These are phyloP conservation scores for Tylopilus sp. DNA, from an alignment of 768 basidiomycete species.

Conservation along the genomic window DNA sequence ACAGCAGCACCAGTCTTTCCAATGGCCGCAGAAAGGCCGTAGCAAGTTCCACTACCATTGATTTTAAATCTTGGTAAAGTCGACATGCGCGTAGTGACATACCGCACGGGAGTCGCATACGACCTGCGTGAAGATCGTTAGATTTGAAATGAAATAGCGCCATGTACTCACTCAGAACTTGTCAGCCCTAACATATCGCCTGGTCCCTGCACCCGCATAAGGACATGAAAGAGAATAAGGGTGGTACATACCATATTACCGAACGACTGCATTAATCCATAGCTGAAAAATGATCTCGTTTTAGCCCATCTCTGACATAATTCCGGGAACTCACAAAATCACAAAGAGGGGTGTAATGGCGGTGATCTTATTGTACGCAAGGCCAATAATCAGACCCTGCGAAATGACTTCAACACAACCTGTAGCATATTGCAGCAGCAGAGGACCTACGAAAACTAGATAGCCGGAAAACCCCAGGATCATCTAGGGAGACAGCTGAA, in stretches of 20 bases:
- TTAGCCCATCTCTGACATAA: conserved; percentile 1
- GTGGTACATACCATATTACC: conserved; percentile 53
- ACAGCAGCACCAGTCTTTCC: conserved; percentile 73
- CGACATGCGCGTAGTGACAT: background rate
- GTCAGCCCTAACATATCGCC: conserved; percentile 70
- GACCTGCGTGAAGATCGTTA: conserved; percentile 37
- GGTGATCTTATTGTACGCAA: conserved; percentile 60
- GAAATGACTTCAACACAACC: background rate
- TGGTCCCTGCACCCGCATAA: conserved; percentile 47
- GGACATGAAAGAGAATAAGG: background rate
- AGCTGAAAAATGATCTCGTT: conserved; percentile 36
- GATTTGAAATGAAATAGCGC: background rate
- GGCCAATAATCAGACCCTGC: conserved; percentile 52
- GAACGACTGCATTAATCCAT: conserved; percentile 68
- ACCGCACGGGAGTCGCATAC: conserved; percentile 63
- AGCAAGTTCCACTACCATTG: conserved; percentile 55
- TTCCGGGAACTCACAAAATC: conserved; percentile 47
- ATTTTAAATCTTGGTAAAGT: background rate
- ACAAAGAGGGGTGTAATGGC: conserved; percentile 63
- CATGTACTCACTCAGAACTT: conserved; percentile 57
- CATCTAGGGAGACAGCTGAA: conserved; percentile 40
- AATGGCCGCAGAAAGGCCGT: conserved; percentile 64
- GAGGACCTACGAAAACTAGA: conserved; percentile 50
- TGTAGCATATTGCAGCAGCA: background rate
- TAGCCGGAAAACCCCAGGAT: conserved; percentile 68